Percentiles rank a stretch among this genome's conserved stretches.
These are phyloP conservation scores for Primulina huaijiensis DNA, from an alignment of 257 asterid species.

Conservation along the genomic window DNA sequence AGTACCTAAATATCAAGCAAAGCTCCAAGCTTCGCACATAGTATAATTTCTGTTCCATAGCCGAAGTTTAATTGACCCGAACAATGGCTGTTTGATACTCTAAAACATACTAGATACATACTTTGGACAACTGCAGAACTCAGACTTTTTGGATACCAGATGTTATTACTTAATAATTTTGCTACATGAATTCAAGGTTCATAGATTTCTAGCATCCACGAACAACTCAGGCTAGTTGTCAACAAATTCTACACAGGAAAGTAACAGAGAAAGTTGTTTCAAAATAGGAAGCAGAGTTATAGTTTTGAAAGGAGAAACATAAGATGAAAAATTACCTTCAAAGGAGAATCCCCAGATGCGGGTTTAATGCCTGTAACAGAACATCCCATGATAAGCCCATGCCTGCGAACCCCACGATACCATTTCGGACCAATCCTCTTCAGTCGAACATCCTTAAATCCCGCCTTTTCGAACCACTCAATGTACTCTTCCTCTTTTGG, in stretches of 20 bases:
- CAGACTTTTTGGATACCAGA: background rate
- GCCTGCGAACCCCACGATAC: slow-evolving; percentile 97
- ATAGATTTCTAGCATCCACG: background rate
- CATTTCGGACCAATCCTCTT: slow-evolving; percentile 97
- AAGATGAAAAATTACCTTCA: slow-evolving; percentile 52
- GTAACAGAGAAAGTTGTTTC: background rate
- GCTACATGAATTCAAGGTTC: background rate
- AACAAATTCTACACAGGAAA: background rate
- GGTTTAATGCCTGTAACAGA: slow-evolving; percentile 86
- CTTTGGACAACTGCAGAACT: background rate
- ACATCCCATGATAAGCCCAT: slow-evolving; percentile 98
- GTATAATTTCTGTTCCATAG: background rate
- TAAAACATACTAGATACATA: background rate
- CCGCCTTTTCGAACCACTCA: slow-evolving; percentile 90
- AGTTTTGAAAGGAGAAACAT: background rate
- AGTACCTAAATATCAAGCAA: background rate
- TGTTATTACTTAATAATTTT: background rate
- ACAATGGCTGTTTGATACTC: background rate
- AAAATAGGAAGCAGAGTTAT: background rate
- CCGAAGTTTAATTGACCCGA: background rate
- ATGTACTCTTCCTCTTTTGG: slow-evolving; percentile 97
- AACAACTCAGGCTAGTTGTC: background rate
- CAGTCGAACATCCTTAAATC: slow-evolving; percentile 79
- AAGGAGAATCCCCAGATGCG: slow-evolving; percentile 88
- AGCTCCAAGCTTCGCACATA: background rate